phyloP scores from a whole-genome alignment of 306 rosid species.

The Vigna mungo region DNA sequence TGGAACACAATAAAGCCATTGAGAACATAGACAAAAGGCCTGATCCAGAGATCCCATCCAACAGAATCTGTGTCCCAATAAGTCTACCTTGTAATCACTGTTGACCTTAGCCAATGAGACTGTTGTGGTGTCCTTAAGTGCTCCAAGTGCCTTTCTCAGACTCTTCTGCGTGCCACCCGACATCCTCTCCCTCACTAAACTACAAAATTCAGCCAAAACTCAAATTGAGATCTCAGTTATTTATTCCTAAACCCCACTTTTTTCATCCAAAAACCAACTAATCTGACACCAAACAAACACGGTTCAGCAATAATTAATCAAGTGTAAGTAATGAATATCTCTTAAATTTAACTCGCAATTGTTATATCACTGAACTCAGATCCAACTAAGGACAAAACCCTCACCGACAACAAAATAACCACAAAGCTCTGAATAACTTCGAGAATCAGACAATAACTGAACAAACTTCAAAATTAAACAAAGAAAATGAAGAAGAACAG shows the following conservation, averaged over 20 bases:
- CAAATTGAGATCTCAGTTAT: constrained; percentile 21
- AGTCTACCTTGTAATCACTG: constrained; percentile 91
- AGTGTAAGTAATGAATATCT: constrained; percentile 11
- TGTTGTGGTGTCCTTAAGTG: constrained; percentile 94
- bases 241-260: constrained; percentile 33
- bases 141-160: constrained; percentile 92
- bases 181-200: constrained; percentile 69
- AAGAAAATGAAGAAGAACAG: constrained; percentile 10
- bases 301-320: neutral
- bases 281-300: constrained; percentile 36
- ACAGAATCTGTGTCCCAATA: constrained; percentile 12
- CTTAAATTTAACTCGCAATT: constrained; percentile 11
- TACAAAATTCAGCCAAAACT: constrained; percentile 53
- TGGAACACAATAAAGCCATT: constrained; percentile 50
- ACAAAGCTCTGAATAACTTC: constrained; percentile 19
- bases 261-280: constrained; percentile 37
- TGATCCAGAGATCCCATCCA: constrained; percentile 27
- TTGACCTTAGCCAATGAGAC: constrained; percentile 99
- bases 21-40: constrained; percentile 32
- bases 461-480: constrained; percentile 2
- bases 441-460: constrained; percentile 35
- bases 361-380: constrained; percentile 48
- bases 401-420: constrained; percentile 30
- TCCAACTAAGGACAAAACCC: constrained; percentile 48
- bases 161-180: constrained; percentile 90